Conservation (phyloP, 352 stramenopile genomes). For the Globisporangium polare region DNA sequence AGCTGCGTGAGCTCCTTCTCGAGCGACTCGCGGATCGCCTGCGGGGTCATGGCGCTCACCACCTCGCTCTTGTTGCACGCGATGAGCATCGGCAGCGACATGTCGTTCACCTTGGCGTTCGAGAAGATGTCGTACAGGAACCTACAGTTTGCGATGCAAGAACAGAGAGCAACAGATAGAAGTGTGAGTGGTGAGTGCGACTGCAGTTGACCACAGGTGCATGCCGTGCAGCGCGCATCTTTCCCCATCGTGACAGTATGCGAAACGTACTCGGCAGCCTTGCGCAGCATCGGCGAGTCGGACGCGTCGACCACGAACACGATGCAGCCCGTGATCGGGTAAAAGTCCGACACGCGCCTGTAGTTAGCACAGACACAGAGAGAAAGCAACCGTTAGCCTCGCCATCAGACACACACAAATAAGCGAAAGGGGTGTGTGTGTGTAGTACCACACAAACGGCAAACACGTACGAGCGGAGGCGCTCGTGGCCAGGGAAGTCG, state of each 20-base stretch:
- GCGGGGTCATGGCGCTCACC: slow-evolving; percentile 32
- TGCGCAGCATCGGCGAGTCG: slow-evolving; percentile 59
- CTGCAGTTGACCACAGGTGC: background rate
- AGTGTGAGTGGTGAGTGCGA: background rate
- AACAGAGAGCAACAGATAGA: background rate
- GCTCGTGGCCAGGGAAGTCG: slow-evolving; percentile 81
- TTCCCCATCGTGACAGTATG: background rate
- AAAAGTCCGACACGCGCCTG: slow-evolving; percentile 71
- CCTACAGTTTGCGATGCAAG: slow-evolving; percentile 18
- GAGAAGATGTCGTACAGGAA: slow-evolving; percentile 87
- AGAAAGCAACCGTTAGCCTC: background rate
- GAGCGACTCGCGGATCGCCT: slow-evolving; percentile 52
- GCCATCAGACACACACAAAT: background rate
- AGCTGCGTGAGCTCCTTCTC: slow-evolving; percentile 84
- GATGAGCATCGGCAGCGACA: slow-evolving; percentile 62
- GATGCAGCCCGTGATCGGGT: slow-evolving; percentile 61
- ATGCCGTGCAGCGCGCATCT: no score
- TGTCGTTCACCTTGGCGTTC: slow-evolving; percentile 80
- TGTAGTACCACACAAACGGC: no score
- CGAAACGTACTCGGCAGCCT: slow-evolving; percentile 66
- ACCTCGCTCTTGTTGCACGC: slow-evolving; percentile 85
- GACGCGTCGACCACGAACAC: slow-evolving; percentile 77
- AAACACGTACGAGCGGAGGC: slow-evolving; percentile 72
- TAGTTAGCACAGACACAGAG: background rate
- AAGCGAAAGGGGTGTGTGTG: no score